Evolutionary conservation across 257 asterid genomes (phyloP), one percentile per base, ranked within the genome.

Genomic region (Solanum gracilifrons): DNA sequence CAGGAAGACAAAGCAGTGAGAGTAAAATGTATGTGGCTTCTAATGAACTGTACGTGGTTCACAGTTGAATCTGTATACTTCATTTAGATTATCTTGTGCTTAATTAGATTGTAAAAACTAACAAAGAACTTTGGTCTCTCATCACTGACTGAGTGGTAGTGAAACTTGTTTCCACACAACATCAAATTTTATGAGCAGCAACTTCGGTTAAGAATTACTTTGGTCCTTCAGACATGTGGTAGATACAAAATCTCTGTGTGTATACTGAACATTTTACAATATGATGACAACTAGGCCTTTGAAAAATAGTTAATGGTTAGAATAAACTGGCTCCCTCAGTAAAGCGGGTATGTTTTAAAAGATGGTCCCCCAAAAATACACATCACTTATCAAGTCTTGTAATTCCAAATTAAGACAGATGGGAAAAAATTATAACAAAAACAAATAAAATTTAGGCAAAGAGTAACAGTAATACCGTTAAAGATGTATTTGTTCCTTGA

Each of bases 401-500:
- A 79, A 25, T 43, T n/a, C 66, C 66, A 79, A 43, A 79, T 79
- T 25, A 43, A 43, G 85, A 46, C 18, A 16, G 66, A 27, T 5
- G 7, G 85, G 66, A 16, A 37, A 37, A 33, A 35, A 9, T 8
- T 10, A 35, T 51, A 33, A 74, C 46, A 36, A n/a, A 37, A 29
- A 10, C 15, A 36, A 72, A 72, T 33, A 72, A 18, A 72, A 18
- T 33, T 72, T 37, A 71, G 77, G 39, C 35, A 31, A 74, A 76
- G 84, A 72, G 86, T 68, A 69, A 88, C 73, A 85, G 74, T 68
- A 64, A 83, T 94, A 97, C 99, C 93, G 98, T 87, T 58, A 97
- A 92, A 37, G 99, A 95, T 82, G 98, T 95, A 91, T 94, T 32
- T 21, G 88, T 64, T 86, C 94, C 97, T 91, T 97, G 96, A 80